Percentiles rank a stretch among this genome's conserved stretches.
Conservation (phyloP, 768 basidiomycete genomes). For the Tephrocybe sp. region DNA sequence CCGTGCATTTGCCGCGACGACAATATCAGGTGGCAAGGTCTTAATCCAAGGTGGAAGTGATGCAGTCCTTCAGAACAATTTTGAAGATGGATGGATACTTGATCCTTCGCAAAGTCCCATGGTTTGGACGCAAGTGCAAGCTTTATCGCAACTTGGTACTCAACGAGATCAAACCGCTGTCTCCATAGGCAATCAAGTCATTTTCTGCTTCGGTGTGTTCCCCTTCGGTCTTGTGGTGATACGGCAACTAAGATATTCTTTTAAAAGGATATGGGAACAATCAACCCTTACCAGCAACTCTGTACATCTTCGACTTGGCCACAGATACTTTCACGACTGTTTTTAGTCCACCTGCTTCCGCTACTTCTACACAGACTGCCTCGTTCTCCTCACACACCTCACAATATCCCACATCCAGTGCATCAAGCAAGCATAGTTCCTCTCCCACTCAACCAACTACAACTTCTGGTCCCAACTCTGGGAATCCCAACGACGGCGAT, state of each 20-base stretch:
- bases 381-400: conserved; percentile 31
- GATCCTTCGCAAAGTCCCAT: conserved; percentile 54
- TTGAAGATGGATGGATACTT: conserved; percentile 69
- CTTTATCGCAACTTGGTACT: conserved; percentile 55
- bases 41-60: conserved; percentile 82
- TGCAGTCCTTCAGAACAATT: conserved; percentile 47
- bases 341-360: conserved; percentile 30
- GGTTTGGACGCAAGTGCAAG: conserved; percentile 53
- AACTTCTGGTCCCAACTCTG: conserved; percentile 20
- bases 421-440: conserved; percentile 2
- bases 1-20: conserved; percentile 56
- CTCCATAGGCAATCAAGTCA: conserved; percentile 52
- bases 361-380: conserved; percentile 30
- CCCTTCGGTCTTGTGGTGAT: neutral
- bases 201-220: conserved; percentile 76
- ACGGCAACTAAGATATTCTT: neutral
- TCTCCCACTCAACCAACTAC: conserved; percentile 17
- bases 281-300: conserved; percentile 50
- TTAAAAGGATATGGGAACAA: conserved; percentile 42
- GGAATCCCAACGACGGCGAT: conserved; percentile 10
- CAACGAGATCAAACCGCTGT: conserved; percentile 77
- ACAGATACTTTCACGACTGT: conserved; percentile 39
- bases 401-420: neutral
- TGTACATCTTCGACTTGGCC: conserved; percentile 52
- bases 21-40: conserved; percentile 49